These are phyloP conservation scores for Rhipidocladum racemiflorum DNA, from an alignment of 176 grass and related monocot species.

Conservation along the genomic window DNA sequence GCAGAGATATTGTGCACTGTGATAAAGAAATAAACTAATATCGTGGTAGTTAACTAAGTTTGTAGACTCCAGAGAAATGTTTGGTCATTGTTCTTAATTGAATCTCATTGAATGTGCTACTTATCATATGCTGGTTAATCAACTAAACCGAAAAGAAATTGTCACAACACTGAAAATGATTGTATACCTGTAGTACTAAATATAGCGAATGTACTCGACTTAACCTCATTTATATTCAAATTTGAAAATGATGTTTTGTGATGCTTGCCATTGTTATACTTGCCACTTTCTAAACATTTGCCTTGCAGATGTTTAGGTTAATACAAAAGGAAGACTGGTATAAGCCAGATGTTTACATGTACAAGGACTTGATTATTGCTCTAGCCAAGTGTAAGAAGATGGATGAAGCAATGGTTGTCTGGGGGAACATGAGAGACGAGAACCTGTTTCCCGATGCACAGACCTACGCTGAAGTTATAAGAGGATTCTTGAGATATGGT, in stretches of 20 bases:
- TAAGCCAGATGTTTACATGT: conserved; percentile 91
- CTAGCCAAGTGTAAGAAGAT: conserved; percentile 90
- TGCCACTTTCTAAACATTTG: conserved; percentile 13
- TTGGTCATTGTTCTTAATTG: not conserved
- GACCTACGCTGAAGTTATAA: conserved; percentile 89
- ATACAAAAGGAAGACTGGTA: conserved; percentile 95
- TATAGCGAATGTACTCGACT: not conserved
- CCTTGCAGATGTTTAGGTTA: conserved; percentile 71
- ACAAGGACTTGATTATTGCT: conserved; percentile 90
- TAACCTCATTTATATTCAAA: not conserved
- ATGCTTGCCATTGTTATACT: conserved; percentile 9
- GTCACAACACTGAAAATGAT: not conserved
- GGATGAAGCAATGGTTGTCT: conserved; percentile 78
- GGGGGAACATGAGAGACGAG: conserved; percentile 79
- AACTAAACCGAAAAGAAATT: not conserved
- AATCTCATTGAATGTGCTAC: not conserved
- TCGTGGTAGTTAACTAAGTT: not conserved
- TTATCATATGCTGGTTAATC: not conserved
- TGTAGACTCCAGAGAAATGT: not conserved
- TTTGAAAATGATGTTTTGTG: conserved; percentile 21
- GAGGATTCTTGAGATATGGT: conserved; percentile 84
- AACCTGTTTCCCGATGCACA: conserved; percentile 80
- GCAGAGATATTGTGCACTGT: not conserved
- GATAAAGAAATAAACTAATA: not conserved
- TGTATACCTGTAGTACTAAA: not conserved